phyloP scores from a whole-genome alignment of 2,329 filamentous ascomycete species.

The Fusarium mundagurra region DNA sequence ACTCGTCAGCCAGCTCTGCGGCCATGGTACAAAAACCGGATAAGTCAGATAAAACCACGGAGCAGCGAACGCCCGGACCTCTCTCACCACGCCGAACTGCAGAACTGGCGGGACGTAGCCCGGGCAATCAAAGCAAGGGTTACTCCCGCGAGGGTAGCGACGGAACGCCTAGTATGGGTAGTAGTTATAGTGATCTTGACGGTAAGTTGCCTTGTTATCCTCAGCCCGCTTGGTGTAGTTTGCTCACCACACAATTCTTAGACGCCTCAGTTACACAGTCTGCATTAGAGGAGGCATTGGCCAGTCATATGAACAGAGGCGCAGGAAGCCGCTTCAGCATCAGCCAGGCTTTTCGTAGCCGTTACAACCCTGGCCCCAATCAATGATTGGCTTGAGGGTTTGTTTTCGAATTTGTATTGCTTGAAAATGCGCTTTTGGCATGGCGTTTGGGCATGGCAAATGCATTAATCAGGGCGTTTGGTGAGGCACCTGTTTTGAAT shows the following conservation, averaged over 20 bases:
- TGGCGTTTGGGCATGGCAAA: conserved; percentile 35
- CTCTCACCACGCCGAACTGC: conserved; percentile 68
- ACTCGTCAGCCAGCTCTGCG: conserved; percentile 69
- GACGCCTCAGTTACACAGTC: conserved; percentile 85
- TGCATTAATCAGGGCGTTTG: conserved; percentile 41
- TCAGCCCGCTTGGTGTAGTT: neutral
- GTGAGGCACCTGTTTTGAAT: conserved; percentile 8
- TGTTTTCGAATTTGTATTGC: neutral
- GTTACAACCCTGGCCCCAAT: conserved; percentile 59
- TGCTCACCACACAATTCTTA: conserved; percentile 44
- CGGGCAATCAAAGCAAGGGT: conserved; percentile 59
- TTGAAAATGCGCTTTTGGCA: conserved; percentile 23
- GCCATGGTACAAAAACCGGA: conserved; percentile 49
- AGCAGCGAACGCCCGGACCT: conserved; percentile 54
- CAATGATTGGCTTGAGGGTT: conserved; percentile 28
- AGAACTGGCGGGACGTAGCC: conserved; percentile 66
- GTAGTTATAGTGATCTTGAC: conserved; percentile 87
- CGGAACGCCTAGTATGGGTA: conserved; percentile 82
- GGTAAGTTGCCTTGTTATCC: conserved; percentile 56
- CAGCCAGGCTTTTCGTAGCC: conserved; percentile 71
- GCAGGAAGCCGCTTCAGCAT: conserved; percentile 69
- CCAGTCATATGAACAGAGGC: conserved; percentile 60
- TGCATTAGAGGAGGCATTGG: conserved; percentile 79
- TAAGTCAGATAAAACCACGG: conserved; percentile 43
- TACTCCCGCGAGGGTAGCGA: conserved; percentile 72